Evolutionary conservation across 176 grass and related monocot species (phyloP).

Genomic region (Neostapfia colusana): DNA sequence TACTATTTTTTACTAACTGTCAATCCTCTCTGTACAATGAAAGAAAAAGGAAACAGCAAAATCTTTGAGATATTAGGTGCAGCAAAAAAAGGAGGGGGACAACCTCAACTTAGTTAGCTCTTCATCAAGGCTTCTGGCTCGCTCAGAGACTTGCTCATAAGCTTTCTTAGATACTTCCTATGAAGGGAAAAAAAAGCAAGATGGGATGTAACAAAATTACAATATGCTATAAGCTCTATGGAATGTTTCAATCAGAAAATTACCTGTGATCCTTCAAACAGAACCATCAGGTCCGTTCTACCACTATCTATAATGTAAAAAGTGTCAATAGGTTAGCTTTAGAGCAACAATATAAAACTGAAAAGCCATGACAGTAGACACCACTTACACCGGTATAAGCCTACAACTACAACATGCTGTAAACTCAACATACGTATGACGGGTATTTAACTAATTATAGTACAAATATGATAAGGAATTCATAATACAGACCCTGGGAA

Average conservation of each 20-base stretch:
- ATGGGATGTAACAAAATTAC: conserved; percentile 25
- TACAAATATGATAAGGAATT: neutral
- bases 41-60: conserved; percentile 17
- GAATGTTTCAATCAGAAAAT: conserved; percentile 35
- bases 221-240: conserved; percentile 21
- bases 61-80: neutral
- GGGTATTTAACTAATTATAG: neutral
- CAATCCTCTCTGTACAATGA: conserved; percentile 2
- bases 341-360: conserved; percentile 12
- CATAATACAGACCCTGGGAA: conserved; percentile 51
- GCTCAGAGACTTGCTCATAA: conserved; percentile 74
- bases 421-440: neutral
- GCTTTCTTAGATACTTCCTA: conserved; percentile 75
- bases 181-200: conserved; percentile 21
- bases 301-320: conserved; percentile 54
- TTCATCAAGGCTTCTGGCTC: conserved; percentile 76
- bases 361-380: conserved; percentile 5
- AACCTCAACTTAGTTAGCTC: conserved; percentile 75
- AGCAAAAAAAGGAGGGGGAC: neutral
- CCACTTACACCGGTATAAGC: neutral
- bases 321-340: conserved; percentile 20
- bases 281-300: conserved; percentile 72
- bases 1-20: neutral
- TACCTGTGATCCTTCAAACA: conserved; percentile 88
- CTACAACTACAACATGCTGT: conserved; percentile 10